Base-by-base conservation (phyloP, 495 filamentous ascomycete genomes). In the Tuber aestivum region DNA sequence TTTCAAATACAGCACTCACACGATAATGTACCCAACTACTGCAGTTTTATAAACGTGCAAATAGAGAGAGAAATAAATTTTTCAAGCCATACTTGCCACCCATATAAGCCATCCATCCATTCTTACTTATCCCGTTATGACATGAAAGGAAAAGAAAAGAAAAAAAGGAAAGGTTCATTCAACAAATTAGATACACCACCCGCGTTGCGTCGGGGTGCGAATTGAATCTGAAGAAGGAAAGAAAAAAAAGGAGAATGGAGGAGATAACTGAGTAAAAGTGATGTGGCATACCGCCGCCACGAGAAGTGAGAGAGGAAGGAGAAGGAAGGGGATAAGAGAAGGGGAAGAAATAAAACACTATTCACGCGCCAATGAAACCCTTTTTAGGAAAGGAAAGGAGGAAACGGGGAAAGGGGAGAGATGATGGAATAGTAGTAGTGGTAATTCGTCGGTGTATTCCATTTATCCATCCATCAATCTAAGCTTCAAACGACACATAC, bases 401-500 rank as follows among this genome's bases (percentile, higher is more conserved):
- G 27, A 61, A 61, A 12, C 10, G 10, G 50, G 1, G 50, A 61
- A 61, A 61, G n/a, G n/a, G 6, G n/a, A 14, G 48, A n/a, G 50
- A 27, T 61, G 10, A 27, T 61, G 50, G 50, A 27, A 27, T 61
- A 27, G 50, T 27, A 61, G 50, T 32, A 27, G n/a, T 14, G 50
- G 1, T 32, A 61, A 3, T 14, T n/a, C 50, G n/a, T 27, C 50
- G 27, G 3, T 14, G 23, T 61, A 61, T 61, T 61, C 50, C 50
- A 27, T 27, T 37, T 76, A 69, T 50, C 41, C 70, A 50, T 45
- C 70, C 71, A 45, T 18, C 56, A 44, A 76, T 81, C 75, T 80
- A 82, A 50, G 80, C 80, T 74, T 83, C 76, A 70, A 76, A 79
- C 37, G 42, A 68, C 44, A 82, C 73, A 77, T 83, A 83, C 12